A percentile compares a stretch with the other conserved stretches of the same genome.
Conservation (phyloP, 192 early-diverging fungal genomes). For the Coemansia sp. region DNA sequence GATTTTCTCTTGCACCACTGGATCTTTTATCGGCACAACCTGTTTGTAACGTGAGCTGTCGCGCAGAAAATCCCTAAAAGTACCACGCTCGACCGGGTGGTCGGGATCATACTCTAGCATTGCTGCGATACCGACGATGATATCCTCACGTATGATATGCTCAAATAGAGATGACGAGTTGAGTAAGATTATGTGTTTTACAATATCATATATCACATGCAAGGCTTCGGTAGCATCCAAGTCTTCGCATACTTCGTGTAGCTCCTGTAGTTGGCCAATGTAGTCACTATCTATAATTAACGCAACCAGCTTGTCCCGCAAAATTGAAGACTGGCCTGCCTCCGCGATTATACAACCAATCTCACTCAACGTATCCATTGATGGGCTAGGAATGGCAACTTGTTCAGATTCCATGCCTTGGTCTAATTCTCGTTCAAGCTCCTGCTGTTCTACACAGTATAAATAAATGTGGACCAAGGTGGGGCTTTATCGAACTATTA, state of each 20-base stretch:
- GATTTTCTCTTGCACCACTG: constrained; percentile 73
- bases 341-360: constrained; percentile 69
- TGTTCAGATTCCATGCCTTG: background rate
- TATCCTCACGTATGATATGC: constrained; percentile 72
- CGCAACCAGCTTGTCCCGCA: constrained; percentile 64
- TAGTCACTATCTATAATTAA: constrained; percentile 67
- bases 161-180: constrained; percentile 78
- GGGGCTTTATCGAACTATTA: background rate
- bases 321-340: constrained; percentile 56
- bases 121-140: constrained; percentile 69
- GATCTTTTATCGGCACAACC: constrained; percentile 78
- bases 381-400: constrained; percentile 62
- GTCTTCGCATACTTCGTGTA: constrained; percentile 80
- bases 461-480: background rate
- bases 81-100: constrained; percentile 65
- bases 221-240: constrained; percentile 73
- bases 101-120: constrained; percentile 91
- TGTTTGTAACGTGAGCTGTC: constrained; percentile 63
- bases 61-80: constrained; percentile 72
- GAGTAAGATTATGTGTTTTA: constrained; percentile 72
- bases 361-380: constrained; percentile 65
- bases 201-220: constrained; percentile 71
- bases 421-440: background rate
- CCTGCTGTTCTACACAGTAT: constrained; percentile 15
- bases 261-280: constrained; percentile 66